Percentiles rank a stretch among this genome's conserved stretches.
These are phyloP conservation scores for Avena eriantha DNA, from an alignment of 176 grass and related monocot genomes.

Conservation along the genomic window DNA sequence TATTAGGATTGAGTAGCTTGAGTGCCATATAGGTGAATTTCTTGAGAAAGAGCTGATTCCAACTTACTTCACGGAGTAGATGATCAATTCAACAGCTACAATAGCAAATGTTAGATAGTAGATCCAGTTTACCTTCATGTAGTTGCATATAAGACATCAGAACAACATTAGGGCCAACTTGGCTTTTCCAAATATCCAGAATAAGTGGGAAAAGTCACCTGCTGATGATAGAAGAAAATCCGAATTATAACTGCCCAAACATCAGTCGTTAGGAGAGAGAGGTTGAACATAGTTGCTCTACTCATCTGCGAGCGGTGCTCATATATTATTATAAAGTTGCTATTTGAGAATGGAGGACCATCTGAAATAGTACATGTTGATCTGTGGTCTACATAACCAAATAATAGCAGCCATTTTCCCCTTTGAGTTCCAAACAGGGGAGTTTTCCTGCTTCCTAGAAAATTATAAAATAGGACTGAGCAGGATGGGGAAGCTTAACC, in stretches of 20 bases:
- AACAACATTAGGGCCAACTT: neutral
- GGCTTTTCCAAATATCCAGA: neutral
- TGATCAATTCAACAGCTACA: constrained; percentile 38
- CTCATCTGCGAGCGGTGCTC: constrained; percentile 40
- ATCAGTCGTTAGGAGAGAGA: constrained; percentile 37
- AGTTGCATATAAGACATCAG: neutral
- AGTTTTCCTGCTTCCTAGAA: neutral
- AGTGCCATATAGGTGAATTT: neutral
- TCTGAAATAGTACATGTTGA: neutral
- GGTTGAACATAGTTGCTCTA: constrained; percentile 42
- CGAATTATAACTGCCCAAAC: constrained; percentile 35
- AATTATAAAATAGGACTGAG: neutral
- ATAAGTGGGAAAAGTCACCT: neutral
- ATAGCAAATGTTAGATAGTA: constrained; percentile 40
- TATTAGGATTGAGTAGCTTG: constrained; percentile 11
- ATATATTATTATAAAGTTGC: neutral
- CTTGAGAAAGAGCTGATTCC: neutral
- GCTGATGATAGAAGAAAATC: constrained; percentile 48
- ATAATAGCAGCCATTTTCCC: neutral
- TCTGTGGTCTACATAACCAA: neutral
- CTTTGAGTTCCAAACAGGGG: neutral
- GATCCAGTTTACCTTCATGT: constrained; percentile 24
- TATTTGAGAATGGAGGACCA: neutral
- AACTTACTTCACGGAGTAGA: constrained; percentile 45
- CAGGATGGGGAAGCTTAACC: neutral